These are phyloP conservation scores for Alternaria infectoria DNA, from an alignment of 2,329 filamentous ascomycete species.

Conservation along the genomic window DNA sequence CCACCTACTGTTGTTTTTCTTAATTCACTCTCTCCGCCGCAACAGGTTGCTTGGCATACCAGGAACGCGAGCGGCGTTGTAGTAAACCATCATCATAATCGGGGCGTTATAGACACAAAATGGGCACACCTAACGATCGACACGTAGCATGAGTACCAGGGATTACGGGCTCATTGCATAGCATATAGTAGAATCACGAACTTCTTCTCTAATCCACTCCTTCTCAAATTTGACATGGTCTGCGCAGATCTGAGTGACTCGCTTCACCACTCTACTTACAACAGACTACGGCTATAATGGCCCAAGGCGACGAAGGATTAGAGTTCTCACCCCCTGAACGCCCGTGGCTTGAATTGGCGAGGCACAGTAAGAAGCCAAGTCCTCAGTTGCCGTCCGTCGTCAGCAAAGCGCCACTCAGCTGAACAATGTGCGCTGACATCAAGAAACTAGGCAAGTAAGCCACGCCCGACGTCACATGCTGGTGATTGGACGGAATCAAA, in stretches of 20 bases:
- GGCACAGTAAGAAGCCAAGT: neutral
- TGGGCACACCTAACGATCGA: constrained; percentile 12
- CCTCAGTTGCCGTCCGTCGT: neutral
- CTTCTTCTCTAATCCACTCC: neutral
- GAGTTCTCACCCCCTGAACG: neutral
- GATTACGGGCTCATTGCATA: constrained; percentile 3
- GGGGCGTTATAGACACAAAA: constrained; percentile 13
- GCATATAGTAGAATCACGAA: constrained; percentile 9
- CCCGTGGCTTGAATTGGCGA: neutral
- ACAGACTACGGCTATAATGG: neutral
- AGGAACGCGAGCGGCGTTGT: constrained; percentile 10
- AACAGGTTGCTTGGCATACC: constrained; percentile 9
- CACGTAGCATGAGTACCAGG: constrained; percentile 4
- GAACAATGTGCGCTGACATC: neutral
- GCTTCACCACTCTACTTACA: neutral
- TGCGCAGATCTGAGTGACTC: neutral
- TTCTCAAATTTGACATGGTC: neutral
- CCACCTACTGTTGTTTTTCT: constrained; percentile 3
- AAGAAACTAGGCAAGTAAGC: neutral
- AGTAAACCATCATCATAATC: constrained; percentile 11
- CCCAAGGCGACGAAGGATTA: neutral
- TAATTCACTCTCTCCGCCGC: constrained; percentile 1
- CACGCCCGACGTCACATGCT: neutral
- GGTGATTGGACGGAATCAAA: neutral
- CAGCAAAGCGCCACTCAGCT: neutral